Conservation (phyloP, 805 yeast species). For the Kodamaea nitidulidarum region DNA sequence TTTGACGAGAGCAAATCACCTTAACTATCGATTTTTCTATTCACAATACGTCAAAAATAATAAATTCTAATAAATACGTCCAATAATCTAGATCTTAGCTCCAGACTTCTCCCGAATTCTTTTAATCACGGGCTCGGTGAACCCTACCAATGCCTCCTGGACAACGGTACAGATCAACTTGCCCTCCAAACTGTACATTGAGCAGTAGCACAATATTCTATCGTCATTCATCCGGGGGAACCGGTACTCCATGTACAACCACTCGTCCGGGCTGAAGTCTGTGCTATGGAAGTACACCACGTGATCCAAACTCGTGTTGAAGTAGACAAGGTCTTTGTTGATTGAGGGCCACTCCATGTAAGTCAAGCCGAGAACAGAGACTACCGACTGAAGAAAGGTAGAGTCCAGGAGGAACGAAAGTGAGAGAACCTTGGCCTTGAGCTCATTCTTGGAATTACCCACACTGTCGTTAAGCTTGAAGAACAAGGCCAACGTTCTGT, state of each 20-base stretch:
- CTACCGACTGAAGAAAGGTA: slow-evolving; percentile 25
- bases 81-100: neutral
- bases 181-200: slow-evolving; percentile 24
- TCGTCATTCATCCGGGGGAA: slow-evolving; percentile 31
- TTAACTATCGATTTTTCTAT: too few relatives aligned
- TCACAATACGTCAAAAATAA: too few relatives aligned
- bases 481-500: slow-evolving; percentile 26
- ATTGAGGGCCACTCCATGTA: slow-evolving; percentile 4
- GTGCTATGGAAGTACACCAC: slow-evolving; percentile 32
- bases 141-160: slow-evolving; percentile 30
- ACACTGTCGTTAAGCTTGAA: slow-evolving; percentile 25
- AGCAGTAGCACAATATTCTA: slow-evolving; percentile 27
- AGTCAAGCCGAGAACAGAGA: slow-evolving; percentile 22
- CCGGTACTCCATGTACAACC: slow-evolving; percentile 33
- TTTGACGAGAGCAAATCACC: too few relatives aligned
- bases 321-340: slow-evolving; percentile 17
- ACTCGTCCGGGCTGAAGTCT: slow-evolving; percentile 32
- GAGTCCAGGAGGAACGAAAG: slow-evolving; percentile 28
- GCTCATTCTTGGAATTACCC: slow-evolving; percentile 19
- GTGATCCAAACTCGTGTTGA: slow-evolving; percentile 38
- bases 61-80: too few relatives aligned
- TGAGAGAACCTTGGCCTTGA: slow-evolving; percentile 16
- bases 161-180: slow-evolving; percentile 27
- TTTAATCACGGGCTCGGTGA: slow-evolving; percentile 7
- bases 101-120: neutral